Evolutionary conservation across 441 rosid species (phyloP), one percentile per base, ranked within the genome.

Genomic region (Manihot esculenta): DNA sequence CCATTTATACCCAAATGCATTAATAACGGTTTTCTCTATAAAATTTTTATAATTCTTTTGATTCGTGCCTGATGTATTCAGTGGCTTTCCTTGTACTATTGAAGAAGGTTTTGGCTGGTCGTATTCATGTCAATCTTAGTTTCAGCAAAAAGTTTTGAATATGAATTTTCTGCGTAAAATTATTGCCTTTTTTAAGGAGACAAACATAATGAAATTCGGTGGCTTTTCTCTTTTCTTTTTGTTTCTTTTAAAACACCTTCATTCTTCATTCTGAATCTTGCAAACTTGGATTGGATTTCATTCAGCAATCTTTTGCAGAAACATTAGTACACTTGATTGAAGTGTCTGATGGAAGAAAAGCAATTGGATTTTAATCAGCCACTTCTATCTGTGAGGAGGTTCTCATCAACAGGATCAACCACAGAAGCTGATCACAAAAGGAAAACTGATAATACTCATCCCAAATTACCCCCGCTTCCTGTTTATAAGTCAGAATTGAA

Each of bases 311-410:
- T 68, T 63, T 35, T 79, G 77, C 84, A 80, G 87, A 72, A 69
- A 45, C 78, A 66, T 51, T 44, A 41, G 6, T 77, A 63, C 64
- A 76, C 80, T 81, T 74, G 59, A 72, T 76, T 73, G 26, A 73
- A 75, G 78, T 86, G 72, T 81, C 75, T 74, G 48, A 91, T 89
- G 97, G 96, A 84, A 81, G 89, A 87, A 61, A 88, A 84, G 78
- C 88, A 86, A 73, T 74, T 94, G 57, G 84, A 94, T 83, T 85
- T 94, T 78, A 79, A 87, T 78, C 90, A 79, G 54, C 99, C 99
- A 8, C 83, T 94, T 49, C 74, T 92, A 56, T 88, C 99, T 0
- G 85, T 90, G 48, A 94, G 99, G 81, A 82, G 89, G 33, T 83
- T 82, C 75, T 71, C 92, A 35, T 59, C 87, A 27, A 60, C 79